Evolutionary conservation across 2,329 filamentous ascomycete genomes (phyloP).

Genomic region (Arachnomyces sp.): DNA sequence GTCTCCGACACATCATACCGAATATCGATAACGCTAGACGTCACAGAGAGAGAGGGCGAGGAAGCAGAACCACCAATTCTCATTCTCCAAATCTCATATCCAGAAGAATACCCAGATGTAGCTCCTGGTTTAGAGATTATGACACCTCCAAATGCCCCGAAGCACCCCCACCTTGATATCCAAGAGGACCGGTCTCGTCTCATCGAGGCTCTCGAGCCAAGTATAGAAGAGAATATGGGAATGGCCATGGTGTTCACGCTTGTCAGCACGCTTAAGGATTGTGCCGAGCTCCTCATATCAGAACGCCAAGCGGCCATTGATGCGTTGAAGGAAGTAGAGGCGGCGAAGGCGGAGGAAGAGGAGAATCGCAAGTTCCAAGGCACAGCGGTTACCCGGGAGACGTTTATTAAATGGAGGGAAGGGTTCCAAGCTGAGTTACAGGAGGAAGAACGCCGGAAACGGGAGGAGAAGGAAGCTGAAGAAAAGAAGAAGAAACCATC

Average conservation of each 20-base stretch:
- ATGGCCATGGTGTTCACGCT: constrained; percentile 98
- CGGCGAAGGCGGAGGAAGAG: constrained; percentile 63
- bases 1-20: constrained; percentile 84
- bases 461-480: constrained; percentile 65
- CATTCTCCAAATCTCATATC: constrained; percentile 77
- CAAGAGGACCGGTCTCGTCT: constrained; percentile 69
- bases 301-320: constrained; percentile 60
- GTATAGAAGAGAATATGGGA: constrained; percentile 84
- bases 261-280: constrained; percentile 77
- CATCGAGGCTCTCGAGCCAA: constrained; percentile 60
- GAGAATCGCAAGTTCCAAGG: constrained; percentile 97
- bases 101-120: constrained; percentile 82
- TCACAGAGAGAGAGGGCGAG: constrained; percentile 56
- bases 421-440: constrained; percentile 72
- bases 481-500: constrained; percentile 77
- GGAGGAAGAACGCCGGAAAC: constrained; percentile 56
- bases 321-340: constrained; percentile 44
- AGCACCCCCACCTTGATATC: constrained; percentile 68
- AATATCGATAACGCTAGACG: constrained; percentile 76
- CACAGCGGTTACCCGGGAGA: constrained; percentile 75
- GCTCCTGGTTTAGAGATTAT: constrained; percentile 74
- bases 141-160: constrained; percentile 59
- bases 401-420: constrained; percentile 74
- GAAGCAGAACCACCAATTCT: constrained; percentile 58
- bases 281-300: constrained; percentile 73